These are phyloP conservation scores for Aspergillus caelatus DNA, from an alignment of 2,329 filamentous ascomycete species.

Conservation along the genomic window DNA sequence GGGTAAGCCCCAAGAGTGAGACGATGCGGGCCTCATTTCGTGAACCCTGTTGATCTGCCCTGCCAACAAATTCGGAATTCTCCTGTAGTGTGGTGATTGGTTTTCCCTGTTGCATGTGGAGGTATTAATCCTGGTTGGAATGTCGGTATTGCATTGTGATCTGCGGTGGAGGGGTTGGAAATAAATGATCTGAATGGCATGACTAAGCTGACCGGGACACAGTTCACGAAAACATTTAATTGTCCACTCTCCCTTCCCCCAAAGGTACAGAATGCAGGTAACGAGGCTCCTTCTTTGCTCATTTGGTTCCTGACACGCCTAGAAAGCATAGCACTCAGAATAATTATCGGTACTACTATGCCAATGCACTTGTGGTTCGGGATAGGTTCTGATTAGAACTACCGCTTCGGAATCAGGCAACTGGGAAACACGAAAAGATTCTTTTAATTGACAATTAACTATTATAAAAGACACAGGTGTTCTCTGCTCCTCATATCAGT, in stretches of 20 bases:
- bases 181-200: neutral
- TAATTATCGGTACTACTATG: neutral
- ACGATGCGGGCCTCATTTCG: neutral
- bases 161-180: slow-evolving; percentile 2
- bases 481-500: neutral
- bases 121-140: neutral
- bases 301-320: neutral
- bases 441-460: neutral
- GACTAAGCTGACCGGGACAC: slow-evolving; percentile 1
- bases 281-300: neutral
- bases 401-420: neutral
- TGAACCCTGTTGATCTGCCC: neutral
- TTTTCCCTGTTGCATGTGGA: neutral
- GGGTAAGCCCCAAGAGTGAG: neutral
- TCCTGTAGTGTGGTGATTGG: neutral
- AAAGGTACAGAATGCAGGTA: neutral
- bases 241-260: neutral
- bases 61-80: neutral
- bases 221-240: neutral
- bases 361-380: neutral
- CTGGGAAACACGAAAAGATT: neutral
- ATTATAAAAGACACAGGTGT: slow-evolving; percentile 4
- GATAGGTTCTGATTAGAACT: neutral
- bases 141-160: neutral
- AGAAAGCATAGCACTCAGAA: neutral